These are phyloP conservation scores for Ilyonectria robusta DNA, from an alignment of 2,329 filamentous ascomycete species.

Conservation along the genomic window DNA sequence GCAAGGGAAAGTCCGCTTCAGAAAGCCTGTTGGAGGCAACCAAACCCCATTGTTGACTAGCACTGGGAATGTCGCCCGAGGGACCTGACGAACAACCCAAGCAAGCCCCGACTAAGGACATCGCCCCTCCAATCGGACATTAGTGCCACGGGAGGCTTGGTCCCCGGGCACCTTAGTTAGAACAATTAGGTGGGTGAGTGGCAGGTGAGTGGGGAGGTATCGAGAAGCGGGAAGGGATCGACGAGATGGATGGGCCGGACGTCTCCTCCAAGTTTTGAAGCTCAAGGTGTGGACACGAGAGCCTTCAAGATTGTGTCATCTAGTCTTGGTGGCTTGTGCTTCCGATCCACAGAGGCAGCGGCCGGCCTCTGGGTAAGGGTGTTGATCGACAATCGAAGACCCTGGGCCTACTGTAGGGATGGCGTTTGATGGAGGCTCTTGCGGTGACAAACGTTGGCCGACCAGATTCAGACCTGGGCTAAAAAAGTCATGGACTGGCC, in stretches of 20 bases:
- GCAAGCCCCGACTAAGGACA: conserved; percentile 22
- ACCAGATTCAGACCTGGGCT: conserved; percentile 22
- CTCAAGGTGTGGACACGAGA: not conserved
- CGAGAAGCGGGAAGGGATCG: conserved; percentile 41
- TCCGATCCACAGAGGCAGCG: not conserved
- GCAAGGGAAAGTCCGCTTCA: conserved; percentile 25
- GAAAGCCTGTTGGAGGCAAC: conserved; percentile 36
- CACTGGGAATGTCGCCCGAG: conserved; percentile 18
- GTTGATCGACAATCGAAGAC: not conserved
- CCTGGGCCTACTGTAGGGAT: not conserved
- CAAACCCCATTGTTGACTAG: conserved; percentile 39
- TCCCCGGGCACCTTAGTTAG: conserved; percentile 36
- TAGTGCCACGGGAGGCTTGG: conserved; percentile 48
- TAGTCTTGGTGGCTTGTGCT: not conserved
- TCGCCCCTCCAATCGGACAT: conserved; percentile 37
- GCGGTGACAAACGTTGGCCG: conserved; percentile 10
- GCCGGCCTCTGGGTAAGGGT: not conserved
- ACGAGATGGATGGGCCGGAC: conserved; percentile 31
- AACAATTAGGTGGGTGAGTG: conserved; percentile 27
- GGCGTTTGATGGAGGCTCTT: conserved; percentile 16
- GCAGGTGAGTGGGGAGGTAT: conserved; percentile 28
- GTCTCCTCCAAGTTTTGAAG: conserved; percentile 14
- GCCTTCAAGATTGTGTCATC: not conserved
- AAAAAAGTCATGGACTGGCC: conserved; percentile 39
- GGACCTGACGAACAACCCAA: conserved; percentile 34